A percentile compares a stretch with the other conserved stretches of the same genome.
These are phyloP conservation scores for Domatiomyces catenatus DNA, from an alignment of 2,329 filamentous ascomycete genomes.

Conservation along the genomic window DNA sequence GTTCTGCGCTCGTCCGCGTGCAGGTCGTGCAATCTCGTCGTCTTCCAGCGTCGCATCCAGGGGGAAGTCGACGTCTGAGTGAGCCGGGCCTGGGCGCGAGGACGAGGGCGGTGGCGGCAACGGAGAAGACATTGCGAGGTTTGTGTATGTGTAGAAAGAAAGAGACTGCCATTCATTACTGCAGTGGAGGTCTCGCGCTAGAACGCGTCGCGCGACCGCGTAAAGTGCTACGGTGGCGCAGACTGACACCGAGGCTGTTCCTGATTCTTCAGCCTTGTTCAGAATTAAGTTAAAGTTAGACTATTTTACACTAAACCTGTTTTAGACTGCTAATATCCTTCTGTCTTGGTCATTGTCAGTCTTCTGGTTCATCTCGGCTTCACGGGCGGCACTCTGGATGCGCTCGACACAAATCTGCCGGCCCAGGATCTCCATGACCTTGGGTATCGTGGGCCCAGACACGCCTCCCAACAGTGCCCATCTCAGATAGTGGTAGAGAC, in stretches of 20 bases:
- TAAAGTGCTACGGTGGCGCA: background rate
- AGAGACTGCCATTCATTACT: too few relatives aligned
- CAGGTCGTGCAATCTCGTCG: constrained; percentile 44
- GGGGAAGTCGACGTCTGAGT: constrained; percentile 34
- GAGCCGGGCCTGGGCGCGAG: constrained; percentile 36
- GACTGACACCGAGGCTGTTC: too few relatives aligned
- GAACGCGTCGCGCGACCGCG: background rate
- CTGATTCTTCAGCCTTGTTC: too few relatives aligned
- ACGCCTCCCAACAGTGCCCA: constrained; percentile 39
- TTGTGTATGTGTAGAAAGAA: background rate
- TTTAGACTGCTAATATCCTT: too few relatives aligned
- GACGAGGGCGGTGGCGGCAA: constrained; percentile 27
- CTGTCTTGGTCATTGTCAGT: background rate
- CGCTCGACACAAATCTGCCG: constrained; percentile 34
- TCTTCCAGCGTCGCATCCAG: constrained; percentile 46
- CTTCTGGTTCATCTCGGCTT: background rate
- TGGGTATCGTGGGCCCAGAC: constrained; percentile 38
- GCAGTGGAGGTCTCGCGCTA: background rate
- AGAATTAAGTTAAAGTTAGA: too few relatives aligned
- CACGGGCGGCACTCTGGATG: constrained; percentile 23
- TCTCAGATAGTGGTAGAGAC: constrained; percentile 41
- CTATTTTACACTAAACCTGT: too few relatives aligned
- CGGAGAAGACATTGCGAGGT: background rate
- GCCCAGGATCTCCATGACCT: constrained; percentile 41
- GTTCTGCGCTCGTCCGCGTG: constrained; percentile 33